These are phyloP conservation scores for Cutaneotrichosporon arboriforme DNA, from an alignment of 1,284 basidiomycete species.

Conservation along the genomic window DNA sequence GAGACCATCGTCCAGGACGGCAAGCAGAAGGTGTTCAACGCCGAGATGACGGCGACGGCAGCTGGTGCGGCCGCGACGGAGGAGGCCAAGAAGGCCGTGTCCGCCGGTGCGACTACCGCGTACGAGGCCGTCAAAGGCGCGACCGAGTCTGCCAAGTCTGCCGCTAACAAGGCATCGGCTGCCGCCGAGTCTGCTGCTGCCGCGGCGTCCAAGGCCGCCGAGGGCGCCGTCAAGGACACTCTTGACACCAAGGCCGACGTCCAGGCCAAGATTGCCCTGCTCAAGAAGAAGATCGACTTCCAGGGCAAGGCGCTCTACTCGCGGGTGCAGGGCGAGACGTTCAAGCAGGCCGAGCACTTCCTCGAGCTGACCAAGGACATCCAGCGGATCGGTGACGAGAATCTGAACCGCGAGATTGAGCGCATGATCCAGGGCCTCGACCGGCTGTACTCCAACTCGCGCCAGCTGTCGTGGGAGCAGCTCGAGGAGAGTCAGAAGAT, in stretches of 20 bases:
- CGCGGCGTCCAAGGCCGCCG: background rate
- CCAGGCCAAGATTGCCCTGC: background rate
- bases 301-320: conserved; percentile 28
- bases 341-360: conserved; percentile 15
- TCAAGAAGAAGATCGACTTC: conserved; percentile 31
- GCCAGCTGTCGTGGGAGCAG: conserved; percentile 31
- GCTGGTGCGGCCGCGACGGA: too few species aligned
- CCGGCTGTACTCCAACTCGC: conserved; percentile 39
- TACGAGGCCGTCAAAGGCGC: background rate
- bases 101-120: background rate
- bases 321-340: conserved; percentile 22
- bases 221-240: background rate
- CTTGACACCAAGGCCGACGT: conserved; percentile 1
- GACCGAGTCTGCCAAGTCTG: background rate
- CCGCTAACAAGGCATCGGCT: background rate
- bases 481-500: conserved; percentile 29
- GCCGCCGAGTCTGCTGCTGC: background rate
- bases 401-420: conserved; percentile 35
- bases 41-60: background rate
- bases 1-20: background rate
- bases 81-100: too few species aligned
- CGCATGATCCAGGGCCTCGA: conserved; percentile 40
- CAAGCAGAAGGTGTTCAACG: conserved; percentile 1
- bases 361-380: conserved; percentile 23
- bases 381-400: conserved; percentile 17